Evolutionary conservation across 805 yeast genomes (phyloP).

Genomic region (Kockiozyma suomiensis): DNA sequence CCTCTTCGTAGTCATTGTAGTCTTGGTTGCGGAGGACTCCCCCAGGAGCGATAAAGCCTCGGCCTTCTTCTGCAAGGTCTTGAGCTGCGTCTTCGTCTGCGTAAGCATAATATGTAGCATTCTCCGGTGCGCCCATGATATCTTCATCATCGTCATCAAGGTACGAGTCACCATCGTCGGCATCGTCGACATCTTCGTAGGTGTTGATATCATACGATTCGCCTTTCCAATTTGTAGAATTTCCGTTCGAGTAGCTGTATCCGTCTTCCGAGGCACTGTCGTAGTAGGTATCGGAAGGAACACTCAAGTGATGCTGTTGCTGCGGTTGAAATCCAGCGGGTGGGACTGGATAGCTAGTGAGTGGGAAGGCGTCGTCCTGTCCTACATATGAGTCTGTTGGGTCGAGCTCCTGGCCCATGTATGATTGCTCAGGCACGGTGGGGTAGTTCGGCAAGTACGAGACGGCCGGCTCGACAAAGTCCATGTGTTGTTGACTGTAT

Average conservation of each 20-base stretch:
- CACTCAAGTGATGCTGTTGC: background rate
- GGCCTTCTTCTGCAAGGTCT: slow-evolving; percentile 3
- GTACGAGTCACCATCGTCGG: slow-evolving; percentile 12
- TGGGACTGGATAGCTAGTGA: slow-evolving; percentile 7
- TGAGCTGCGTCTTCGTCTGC: background rate
- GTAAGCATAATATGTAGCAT: background rate
- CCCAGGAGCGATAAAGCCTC: slow-evolving; percentile 2
- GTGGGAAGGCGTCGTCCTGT: slow-evolving; percentile 9
- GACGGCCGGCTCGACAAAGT: background rate
- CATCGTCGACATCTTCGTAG: slow-evolving; percentile 7
- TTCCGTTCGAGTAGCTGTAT: background rate
- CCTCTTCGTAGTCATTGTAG: slow-evolving; percentile 26
- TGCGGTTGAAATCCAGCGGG: slow-evolving; percentile 5
- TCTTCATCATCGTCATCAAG: slow-evolving; percentile 33
- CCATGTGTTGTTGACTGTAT: background rate
- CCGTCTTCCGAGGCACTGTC: slow-evolving; percentile 3
- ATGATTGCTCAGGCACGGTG: slow-evolving; percentile 11
- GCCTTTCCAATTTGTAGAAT: slow-evolving; percentile 5
- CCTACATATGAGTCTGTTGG: background rate
- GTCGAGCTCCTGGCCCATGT: background rate
- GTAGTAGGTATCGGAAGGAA: background rate
- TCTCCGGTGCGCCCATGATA: slow-evolving; percentile 13
- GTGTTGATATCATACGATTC: slow-evolving; percentile 9
- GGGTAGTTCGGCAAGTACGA: slow-evolving; percentile 1
- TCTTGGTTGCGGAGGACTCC: slow-evolving; percentile 11